Conservation (phyloP, 2,329 filamentous ascomycete genomes). For the Phaeoacremonium minimum region DNA sequence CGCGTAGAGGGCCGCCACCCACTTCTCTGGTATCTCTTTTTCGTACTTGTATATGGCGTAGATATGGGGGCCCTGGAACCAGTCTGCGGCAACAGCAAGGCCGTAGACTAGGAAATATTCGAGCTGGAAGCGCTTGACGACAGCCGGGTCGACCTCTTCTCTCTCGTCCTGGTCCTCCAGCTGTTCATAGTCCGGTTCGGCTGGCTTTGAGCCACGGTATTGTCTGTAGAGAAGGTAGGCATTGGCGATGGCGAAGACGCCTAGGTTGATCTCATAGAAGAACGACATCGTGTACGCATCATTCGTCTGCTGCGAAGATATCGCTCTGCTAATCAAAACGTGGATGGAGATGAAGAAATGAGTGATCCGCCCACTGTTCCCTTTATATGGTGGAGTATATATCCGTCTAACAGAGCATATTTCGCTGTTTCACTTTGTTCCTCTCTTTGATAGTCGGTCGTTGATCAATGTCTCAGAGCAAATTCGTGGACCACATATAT, state of each 20-base stretch:
- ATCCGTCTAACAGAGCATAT: too few species aligned
- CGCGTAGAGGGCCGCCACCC: slow-evolving; percentile 39
- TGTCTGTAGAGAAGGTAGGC: slow-evolving; percentile 14
- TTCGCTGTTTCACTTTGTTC: too few species aligned
- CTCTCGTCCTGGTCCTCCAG: too few species aligned
- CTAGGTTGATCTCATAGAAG: slow-evolving; percentile 15
- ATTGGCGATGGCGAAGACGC: slow-evolving; percentile 14
- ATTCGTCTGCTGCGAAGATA: too few species aligned
- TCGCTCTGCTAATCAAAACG: too few species aligned
- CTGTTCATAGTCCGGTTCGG: neutral
- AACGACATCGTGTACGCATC: too few species aligned
- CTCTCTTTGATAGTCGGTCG: too few species aligned
- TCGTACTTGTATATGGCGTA: slow-evolving; percentile 50
- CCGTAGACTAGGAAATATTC: slow-evolving; percentile 17
- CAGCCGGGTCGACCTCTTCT: slow-evolving; percentile 4
- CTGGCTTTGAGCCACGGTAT: slow-evolving; percentile 8
- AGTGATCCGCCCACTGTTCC: too few species aligned
- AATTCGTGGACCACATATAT: too few species aligned
- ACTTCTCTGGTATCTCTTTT: slow-evolving; percentile 36
- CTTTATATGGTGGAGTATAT: too few species aligned
- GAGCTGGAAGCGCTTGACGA: slow-evolving; percentile 10
- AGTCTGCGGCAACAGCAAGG: slow-evolving; percentile 25
- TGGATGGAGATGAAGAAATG: too few species aligned
- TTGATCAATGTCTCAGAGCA: too few species aligned
- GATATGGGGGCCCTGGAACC: slow-evolving; percentile 40